phyloP scores from a whole-genome alignment of 2,329 filamentous ascomycete genomes.

The Rachicladosporium sp. region DNA sequence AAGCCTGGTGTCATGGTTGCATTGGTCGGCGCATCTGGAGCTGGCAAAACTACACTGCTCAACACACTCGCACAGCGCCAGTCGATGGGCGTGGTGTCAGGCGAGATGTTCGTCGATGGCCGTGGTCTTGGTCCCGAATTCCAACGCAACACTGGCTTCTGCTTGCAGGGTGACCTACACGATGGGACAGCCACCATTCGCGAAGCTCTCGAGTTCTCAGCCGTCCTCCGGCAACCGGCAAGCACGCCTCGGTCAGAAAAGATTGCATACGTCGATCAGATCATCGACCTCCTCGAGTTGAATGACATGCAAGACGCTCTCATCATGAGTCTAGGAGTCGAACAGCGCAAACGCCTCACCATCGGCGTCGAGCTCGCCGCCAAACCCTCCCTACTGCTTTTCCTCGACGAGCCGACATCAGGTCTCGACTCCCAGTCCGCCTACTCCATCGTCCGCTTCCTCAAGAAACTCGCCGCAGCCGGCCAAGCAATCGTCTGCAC shows the following conservation, averaged over 20 bases:
- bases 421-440: conserved; percentile 59
- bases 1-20: conserved; percentile 72
- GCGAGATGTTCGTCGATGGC: conserved; percentile 62
- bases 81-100: conserved; percentile 49
- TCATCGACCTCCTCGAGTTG: conserved; percentile 54
- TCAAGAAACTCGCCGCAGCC: conserved; percentile 53
- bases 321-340: conserved; percentile 51
- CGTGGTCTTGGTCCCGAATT: conserved; percentile 49
- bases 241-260: conserved; percentile 46
- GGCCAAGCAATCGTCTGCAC: conserved; percentile 64
- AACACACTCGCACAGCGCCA: conserved; percentile 68
- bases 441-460: conserved; percentile 54
- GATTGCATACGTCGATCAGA: conserved; percentile 52
- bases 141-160: conserved; percentile 58
- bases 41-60: conserved; percentile 72
- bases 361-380: conserved; percentile 64
- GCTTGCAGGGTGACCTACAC: conserved; percentile 61
- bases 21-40: conserved; percentile 68
- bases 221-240: conserved; percentile 49
- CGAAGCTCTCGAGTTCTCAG: conserved; percentile 58
- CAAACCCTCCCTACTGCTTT: conserved; percentile 54
- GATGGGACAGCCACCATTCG: conserved; percentile 55
- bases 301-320: conserved; percentile 56
- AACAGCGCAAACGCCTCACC: conserved; percentile 59
- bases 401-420: conserved; percentile 60